These are phyloP conservation scores for Alectoria sarmentosa DNA, from an alignment of 495 filamentous ascomycete genomes.

Conservation along the genomic window DNA sequence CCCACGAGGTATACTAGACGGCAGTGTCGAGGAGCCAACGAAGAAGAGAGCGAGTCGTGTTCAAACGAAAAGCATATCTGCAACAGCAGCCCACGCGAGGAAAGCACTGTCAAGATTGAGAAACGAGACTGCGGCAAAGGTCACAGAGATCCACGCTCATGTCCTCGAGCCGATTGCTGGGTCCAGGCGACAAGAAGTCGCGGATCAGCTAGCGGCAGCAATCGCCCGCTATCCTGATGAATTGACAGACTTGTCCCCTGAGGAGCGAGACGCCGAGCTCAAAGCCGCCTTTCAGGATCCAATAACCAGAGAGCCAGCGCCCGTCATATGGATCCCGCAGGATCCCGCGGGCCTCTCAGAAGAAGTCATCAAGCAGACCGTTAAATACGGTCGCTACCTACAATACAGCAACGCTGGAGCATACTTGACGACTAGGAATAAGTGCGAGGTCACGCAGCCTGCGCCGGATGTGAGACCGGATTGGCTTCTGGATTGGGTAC, in stretches of 20 bases:
- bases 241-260: constrained; percentile 85
- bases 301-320: constrained; percentile 74
- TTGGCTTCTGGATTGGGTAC: constrained; percentile 27
- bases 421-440: constrained; percentile 70
- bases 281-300: constrained; percentile 89
- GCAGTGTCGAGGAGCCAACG: constrained; percentile 33
- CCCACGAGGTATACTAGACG: constrained; percentile 15
- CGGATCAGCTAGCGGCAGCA: constrained; percentile 25
- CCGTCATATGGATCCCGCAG: constrained; percentile 91
- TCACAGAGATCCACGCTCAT: constrained; percentile 53
- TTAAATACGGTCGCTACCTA: constrained; percentile 68
- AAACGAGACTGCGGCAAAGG: constrained; percentile 40
- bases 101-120: constrained; percentile 24
- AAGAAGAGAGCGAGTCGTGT: constrained; percentile 26
- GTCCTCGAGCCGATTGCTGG: constrained; percentile 26
- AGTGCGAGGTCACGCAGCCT: constrained; percentile 31
- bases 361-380: constrained; percentile 73
- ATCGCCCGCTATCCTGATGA: constrained; percentile 70
- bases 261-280: constrained; percentile 83
- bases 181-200: constrained; percentile 22
- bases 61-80: constrained; percentile 23
- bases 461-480: constrained; percentile 27
- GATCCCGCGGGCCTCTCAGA: constrained; percentile 85
- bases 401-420: constrained; percentile 91
- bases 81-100: constrained; percentile 23